Evolutionary conservation across 495 filamentous ascomycete species (phyloP).

Genomic region (Filosporella fistucella): DNA sequence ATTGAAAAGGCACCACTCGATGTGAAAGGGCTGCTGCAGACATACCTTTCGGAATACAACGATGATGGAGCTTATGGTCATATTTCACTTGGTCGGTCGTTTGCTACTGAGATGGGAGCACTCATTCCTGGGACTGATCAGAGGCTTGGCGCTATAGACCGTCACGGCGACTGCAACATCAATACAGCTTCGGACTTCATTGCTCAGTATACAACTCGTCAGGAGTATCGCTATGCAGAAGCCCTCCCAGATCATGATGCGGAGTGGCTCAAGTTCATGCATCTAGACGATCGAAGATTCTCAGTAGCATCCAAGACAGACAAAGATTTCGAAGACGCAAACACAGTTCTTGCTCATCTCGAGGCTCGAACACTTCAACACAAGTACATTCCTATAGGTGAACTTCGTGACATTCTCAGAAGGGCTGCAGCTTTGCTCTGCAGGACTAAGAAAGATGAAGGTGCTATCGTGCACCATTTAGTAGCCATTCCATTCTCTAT

Average conservation of each 20-base stretch:
- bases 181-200: conserved; percentile 95
- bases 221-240: conserved; percentile 84
- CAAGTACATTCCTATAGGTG: conserved; percentile 61
- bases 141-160: conserved; percentile 72
- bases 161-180: conserved; percentile 61
- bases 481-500: conserved; percentile 87
- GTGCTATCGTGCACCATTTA: conserved; percentile 74
- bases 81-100: conserved; percentile 89
- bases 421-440: conserved; percentile 83
- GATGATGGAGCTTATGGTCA: conserved; percentile 85
- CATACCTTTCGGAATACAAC: conserved; percentile 90
- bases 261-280: conserved; percentile 58
- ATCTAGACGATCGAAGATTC: conserved; percentile 36
- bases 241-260: conserved; percentile 55
- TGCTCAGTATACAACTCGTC: conserved; percentile 93
- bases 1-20: conserved; percentile 89
- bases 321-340: conserved; percentile 48
- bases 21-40: conserved; percentile 89
- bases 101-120: conserved; percentile 89
- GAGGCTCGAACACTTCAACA: conserved; percentile 61
- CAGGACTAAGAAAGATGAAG: conserved; percentile 62
- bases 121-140: conserved; percentile 86
- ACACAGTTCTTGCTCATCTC: conserved; percentile 59
- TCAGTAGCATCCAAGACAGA: conserved; percentile 31
- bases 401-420: conserved; percentile 74